Conservation (phyloP, 805 yeast species). For the Nakazawaea anatomiae region DNA sequence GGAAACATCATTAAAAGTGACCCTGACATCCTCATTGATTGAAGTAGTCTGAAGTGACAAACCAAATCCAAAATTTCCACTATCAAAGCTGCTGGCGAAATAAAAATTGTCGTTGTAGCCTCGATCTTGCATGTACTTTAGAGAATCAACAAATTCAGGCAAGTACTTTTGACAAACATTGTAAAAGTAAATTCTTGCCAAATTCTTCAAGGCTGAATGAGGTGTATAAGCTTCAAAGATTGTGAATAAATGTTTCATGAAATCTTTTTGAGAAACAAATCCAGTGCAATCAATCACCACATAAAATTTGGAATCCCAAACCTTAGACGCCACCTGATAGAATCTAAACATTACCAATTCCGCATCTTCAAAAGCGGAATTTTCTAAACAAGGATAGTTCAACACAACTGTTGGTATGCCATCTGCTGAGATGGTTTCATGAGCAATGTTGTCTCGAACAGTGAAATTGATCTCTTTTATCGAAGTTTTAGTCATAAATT, state of each 20-base stretch:
- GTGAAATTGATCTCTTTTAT: slow-evolving; percentile 43
- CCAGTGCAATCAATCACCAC: slow-evolving; percentile 68
- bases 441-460: slow-evolving; percentile 41
- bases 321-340: slow-evolving; percentile 59
- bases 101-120: slow-evolving; percentile 12
- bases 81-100: slow-evolving; percentile 43
- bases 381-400: slow-evolving; percentile 33
- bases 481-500: slow-evolving; percentile 67
- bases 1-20: slow-evolving; percentile 45
- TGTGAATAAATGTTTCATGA: slow-evolving; percentile 24
- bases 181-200: slow-evolving; percentile 47
- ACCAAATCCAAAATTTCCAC: slow-evolving; percentile 37
- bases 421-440: slow-evolving; percentile 62
- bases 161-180: slow-evolving; percentile 32
- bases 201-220: slow-evolving; percentile 41
- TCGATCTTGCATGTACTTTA: slow-evolving; percentile 7
- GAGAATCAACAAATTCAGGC: background rate
- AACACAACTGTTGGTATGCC: slow-evolving; percentile 66
- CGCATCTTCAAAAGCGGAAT: slow-evolving; percentile 28
- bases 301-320: slow-evolving; percentile 66
- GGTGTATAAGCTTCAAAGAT: slow-evolving; percentile 44
- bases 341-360: slow-evolving; percentile 54
- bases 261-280: slow-evolving; percentile 26
- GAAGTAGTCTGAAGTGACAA: slow-evolving; percentile 35
- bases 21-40: slow-evolving; percentile 43